Conservation (phyloP, 306 rosid genomes). For the Begonia fuchsioides region DNA sequence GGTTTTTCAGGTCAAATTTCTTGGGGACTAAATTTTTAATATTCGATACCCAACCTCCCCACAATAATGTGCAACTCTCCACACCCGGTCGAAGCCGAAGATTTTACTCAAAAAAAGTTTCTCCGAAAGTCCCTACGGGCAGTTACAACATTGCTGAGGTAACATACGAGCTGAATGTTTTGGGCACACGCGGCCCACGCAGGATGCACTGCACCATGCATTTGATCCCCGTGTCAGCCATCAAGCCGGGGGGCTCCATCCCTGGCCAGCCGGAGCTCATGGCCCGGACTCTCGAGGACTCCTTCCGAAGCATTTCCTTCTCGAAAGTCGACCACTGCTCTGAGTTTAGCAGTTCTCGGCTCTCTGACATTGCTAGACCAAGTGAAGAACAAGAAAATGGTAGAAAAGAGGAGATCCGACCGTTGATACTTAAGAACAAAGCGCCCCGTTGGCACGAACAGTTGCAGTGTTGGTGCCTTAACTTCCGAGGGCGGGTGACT, state of each 20-base stretch:
- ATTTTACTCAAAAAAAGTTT: slow-evolving; percentile 77
- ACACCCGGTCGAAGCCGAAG: slow-evolving; percentile 74
- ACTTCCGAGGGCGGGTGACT: slow-evolving; percentile 73
- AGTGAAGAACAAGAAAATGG: slow-evolving; percentile 21
- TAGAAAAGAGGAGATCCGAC: slow-evolving; percentile 37
- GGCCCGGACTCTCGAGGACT: slow-evolving; percentile 49
- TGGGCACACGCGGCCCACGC: slow-evolving; percentile 90
- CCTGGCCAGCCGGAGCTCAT: slow-evolving; percentile 74
- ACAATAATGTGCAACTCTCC: slow-evolving; percentile 33
- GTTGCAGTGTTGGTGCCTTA: slow-evolving; percentile 82
- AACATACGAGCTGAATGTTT: slow-evolving; percentile 74
- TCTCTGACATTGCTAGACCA: slow-evolving; percentile 51
- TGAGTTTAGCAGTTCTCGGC: slow-evolving; percentile 62
- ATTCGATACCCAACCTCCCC: slow-evolving; percentile 78
- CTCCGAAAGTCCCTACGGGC: slow-evolving; percentile 88
- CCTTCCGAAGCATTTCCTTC: slow-evolving; percentile 62
- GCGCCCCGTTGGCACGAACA: slow-evolving; percentile 92
- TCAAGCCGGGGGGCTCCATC: slow-evolving; percentile 55
- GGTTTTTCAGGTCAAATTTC: slow-evolving; percentile 64
- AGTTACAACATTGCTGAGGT: slow-evolving; percentile 82
- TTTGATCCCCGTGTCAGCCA: slow-evolving; percentile 64
- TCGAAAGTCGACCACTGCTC: slow-evolving; percentile 50
- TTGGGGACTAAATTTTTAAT: slow-evolving; percentile 83
- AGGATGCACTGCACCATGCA: slow-evolving; percentile 90
- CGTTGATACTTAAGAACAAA: slow-evolving; percentile 73